Evolutionary conservation across 352 stramenopile species (phyloP), one percentile per base, ranked within the genome.

Genomic region (Phytophthora vignae): DNA sequence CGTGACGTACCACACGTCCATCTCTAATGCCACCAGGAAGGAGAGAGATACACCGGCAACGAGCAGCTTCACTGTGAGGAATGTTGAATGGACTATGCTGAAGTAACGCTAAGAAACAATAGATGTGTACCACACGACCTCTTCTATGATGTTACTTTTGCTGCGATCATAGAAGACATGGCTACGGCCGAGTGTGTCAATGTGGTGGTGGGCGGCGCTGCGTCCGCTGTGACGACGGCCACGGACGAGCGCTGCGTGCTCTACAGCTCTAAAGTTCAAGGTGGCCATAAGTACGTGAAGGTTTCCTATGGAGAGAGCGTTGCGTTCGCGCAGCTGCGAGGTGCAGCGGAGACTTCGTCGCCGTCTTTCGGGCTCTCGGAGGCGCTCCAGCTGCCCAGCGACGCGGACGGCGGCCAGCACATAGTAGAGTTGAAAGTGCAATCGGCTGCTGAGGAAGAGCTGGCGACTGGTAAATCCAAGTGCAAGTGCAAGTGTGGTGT

Each of bases 1-100:
- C 57, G 83, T 81, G 21, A 85, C 86, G 67, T 81, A 84, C 77
- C 86, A 88, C 46, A 95, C 88, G 76, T 95, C 88, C 86, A 95
- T 95, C 29, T 33, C 29, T 31, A 29, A 59, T 65, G 22, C 22
- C 22, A 1, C 22, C 22, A 25, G 22, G 22, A 2, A 25, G 1
- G 22, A 25, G 22, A 27, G 22, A 27, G 63, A 67, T 71, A 64
- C 27, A 49, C 19, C 64, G 25, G 55, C 11, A 25, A 14, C 22
- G 22, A 27, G 22, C 22, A 27, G 22, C 22, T 27, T 27, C 22
- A 27, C 22, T 27, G 22, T 27, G 22, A 27, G 22, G 57, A 53
- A 63, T 15, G 38, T 63, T 55, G 17, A 27, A 49, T 49, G 15
- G 42, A 17, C 11, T 27, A 49, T 17, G 15, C 4, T 55, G 25